phyloP scores from a whole-genome alignment of 2,329 filamentous ascomycete genomes.

The Gliomastix tumulicola region DNA sequence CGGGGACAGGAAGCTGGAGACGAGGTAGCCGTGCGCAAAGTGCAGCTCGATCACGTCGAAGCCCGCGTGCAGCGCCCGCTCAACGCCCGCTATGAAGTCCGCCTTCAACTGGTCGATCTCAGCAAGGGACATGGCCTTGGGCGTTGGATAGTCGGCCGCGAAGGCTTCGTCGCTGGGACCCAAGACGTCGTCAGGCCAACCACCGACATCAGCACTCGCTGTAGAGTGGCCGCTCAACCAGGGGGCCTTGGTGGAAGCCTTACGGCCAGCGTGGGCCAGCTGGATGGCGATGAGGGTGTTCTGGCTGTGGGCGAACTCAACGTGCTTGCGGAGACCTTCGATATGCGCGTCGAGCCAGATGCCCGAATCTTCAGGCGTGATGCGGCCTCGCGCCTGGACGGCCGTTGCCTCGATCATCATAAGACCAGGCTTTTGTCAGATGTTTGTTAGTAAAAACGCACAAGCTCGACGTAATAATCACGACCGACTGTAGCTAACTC shows the following conservation, averaged over 20 bases:
- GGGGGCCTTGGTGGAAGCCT: conserved; percentile 46
- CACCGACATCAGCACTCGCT: conserved; percentile 40
- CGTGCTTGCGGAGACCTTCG: conserved; percentile 46
- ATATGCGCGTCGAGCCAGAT: conserved; percentile 68
- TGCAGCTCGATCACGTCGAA: conserved; percentile 69
- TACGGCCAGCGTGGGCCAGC: conserved; percentile 66
- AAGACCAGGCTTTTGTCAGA: conserved; percentile 42
- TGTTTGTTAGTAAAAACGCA: conserved; percentile 2
- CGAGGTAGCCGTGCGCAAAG: conserved; percentile 71
- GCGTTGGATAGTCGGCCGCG: conserved; percentile 48
- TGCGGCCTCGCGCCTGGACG: conserved; percentile 61
- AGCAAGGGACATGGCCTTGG: conserved; percentile 56
- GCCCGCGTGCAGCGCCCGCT: conserved; percentile 55
- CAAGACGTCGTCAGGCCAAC: conserved; percentile 46
- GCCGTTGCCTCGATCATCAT: conserved; percentile 63
- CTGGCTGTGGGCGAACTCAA: conserved; percentile 50
- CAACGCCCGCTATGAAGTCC: conserved; percentile 47
- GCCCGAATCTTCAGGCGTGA: conserved; percentile 62
- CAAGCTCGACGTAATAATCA: too few species aligned
- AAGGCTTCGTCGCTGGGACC: conserved; percentile 44
- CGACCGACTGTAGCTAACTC: too few species aligned
- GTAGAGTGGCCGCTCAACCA: conserved; percentile 55
- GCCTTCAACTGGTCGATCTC: conserved; percentile 60
- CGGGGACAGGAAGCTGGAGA: conserved; percentile 64
- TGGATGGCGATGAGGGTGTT: conserved; percentile 64